phyloP scores from a whole-genome alignment of 2,329 filamentous ascomycete genomes.

The Alternaria sp. region DNA sequence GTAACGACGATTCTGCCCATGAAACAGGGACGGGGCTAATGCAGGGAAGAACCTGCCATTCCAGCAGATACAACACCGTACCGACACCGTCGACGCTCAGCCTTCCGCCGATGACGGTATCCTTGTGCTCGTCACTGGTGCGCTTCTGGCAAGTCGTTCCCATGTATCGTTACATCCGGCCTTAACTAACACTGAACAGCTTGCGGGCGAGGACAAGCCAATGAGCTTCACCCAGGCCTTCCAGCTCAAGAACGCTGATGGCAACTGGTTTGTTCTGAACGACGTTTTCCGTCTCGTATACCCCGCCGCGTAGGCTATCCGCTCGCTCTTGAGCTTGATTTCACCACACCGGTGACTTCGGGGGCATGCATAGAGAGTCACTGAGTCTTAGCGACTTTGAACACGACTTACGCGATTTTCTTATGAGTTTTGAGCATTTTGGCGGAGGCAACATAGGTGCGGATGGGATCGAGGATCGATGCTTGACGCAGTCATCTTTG shows the following conservation, averaged over 20 bases:
- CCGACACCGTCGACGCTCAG: slow-evolving; percentile 82
- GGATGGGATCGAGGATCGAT: slow-evolving; percentile 2
- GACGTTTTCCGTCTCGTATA: slow-evolving; percentile 94
- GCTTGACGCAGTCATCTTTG: neutral
- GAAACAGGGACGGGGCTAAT: slow-evolving; percentile 21
- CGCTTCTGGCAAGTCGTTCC: slow-evolving; percentile 70
- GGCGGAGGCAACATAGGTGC: slow-evolving; percentile 11
- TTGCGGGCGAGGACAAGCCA: slow-evolving; percentile 82
- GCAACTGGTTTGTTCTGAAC: slow-evolving; percentile 82
- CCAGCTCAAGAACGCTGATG: slow-evolving; percentile 78
- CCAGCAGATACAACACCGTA: slow-evolving; percentile 77
- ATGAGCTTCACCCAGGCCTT: slow-evolving; percentile 94
- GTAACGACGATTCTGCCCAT: slow-evolving; percentile 59
- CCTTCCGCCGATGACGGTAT: slow-evolving; percentile 73
- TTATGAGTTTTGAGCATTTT: slow-evolving; percentile 21
- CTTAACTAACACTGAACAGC: slow-evolving; percentile 57
- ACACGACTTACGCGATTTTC: slow-evolving; percentile 4
- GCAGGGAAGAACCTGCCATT: slow-evolving; percentile 73
- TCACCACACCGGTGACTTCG: neutral
- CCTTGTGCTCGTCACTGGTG: slow-evolving; percentile 86
- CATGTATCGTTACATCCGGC: neutral
- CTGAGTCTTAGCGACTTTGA: slow-evolving; percentile 1
- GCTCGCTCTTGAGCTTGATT: neutral
- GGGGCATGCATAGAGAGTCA: neutral
- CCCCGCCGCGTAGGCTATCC: slow-evolving; percentile 47